Evolutionary conservation across 306 rosid genomes (phyloP).

Genomic region (Cicer judaicum): DNA sequence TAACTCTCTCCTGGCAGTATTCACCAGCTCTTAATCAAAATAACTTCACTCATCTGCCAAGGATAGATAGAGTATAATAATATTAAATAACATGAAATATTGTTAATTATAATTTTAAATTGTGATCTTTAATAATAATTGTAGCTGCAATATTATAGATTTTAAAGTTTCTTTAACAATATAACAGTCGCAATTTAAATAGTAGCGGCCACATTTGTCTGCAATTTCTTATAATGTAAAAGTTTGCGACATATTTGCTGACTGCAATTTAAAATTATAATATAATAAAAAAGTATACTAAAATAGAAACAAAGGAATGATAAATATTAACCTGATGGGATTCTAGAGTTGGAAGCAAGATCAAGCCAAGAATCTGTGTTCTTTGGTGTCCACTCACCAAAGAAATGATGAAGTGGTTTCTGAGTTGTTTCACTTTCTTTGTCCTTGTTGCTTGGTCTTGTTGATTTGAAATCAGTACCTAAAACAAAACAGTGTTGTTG

Average conservation of each 20-base stretch:
- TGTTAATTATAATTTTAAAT: too few species aligned
- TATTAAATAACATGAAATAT: slow-evolving; percentile 11
- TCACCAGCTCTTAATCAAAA: slow-evolving; percentile 48
- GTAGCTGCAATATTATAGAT: too few species aligned
- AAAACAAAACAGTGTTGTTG: slow-evolving; percentile 77
- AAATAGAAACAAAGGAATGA: not conserved
- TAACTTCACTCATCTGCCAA: slow-evolving; percentile 79
- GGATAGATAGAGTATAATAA: slow-evolving; percentile 9
- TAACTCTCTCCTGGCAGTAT: slow-evolving; percentile 64
- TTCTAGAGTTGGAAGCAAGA: slow-evolving; percentile 88
- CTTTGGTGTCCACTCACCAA: slow-evolving; percentile 93
- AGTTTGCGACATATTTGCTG: too few species aligned
- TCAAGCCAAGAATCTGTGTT: slow-evolving; percentile 95
- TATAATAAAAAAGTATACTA: not conserved
- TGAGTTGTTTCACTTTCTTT: slow-evolving; percentile 67
- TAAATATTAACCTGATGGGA: slow-evolving; percentile 56
- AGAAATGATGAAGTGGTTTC: slow-evolving; percentile 92
- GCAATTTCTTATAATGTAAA: too few species aligned
- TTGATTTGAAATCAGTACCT: slow-evolving; percentile 90
- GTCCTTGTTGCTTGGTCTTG: slow-evolving; percentile 61
- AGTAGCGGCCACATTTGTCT: too few species aligned
- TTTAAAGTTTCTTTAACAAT: too few species aligned
- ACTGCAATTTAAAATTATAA: too few species aligned
- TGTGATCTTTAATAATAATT: too few species aligned
- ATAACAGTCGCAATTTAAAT: too few species aligned